Base-by-base conservation (phyloP, 306 rosid genomes). In the Cyamopsis tetragonoloba region DNA sequence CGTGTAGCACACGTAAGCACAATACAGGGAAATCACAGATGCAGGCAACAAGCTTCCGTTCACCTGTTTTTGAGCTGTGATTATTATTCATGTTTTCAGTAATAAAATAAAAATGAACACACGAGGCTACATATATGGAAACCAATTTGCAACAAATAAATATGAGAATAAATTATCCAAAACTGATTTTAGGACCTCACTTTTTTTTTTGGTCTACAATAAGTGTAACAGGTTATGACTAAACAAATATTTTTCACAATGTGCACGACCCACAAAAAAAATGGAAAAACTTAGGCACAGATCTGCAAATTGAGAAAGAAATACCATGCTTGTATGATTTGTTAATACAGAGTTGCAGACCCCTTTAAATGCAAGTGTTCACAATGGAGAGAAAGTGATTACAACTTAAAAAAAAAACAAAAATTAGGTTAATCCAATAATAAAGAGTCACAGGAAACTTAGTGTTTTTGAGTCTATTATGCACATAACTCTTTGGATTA, bases 1-100 rank as follows among this genome's bases (percentile, higher is more conserved):
- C 30, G 97, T 90, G 85, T 84, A 93, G 87, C 96, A 88, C 66
- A 90, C 66, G 38, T 93, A 93, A 26, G 97, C 99, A 80, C 90
- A 81, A 35, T 90, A 93, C 61, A 93, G 72, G 49, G 97, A 88
- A 57, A 93, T 86, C 83, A 93, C 97, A 53, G 99, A 80, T 24
- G 99, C 96, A 51, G 99, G 99, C 82, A 93, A 77, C 71, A 93
- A 87, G 81, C 99, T 93, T 37, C 99, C 99, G 32, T 86, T 93
- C 63, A 93, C 96, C 97, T 93, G 92, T 70, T 71, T 65, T 72
- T 67, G 58, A 77, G 46, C 34, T 51, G 56, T 50, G 50, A 43
- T 22, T 72, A 49, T 71, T 38, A 38, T 9, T 55, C 62, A 58
- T 1, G 41, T 20, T 47, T 54, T n/a, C 53, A 37, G 18, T 51